Conservation (phyloP, 306 rosid species). For the Crotalaria pallida region DNA sequence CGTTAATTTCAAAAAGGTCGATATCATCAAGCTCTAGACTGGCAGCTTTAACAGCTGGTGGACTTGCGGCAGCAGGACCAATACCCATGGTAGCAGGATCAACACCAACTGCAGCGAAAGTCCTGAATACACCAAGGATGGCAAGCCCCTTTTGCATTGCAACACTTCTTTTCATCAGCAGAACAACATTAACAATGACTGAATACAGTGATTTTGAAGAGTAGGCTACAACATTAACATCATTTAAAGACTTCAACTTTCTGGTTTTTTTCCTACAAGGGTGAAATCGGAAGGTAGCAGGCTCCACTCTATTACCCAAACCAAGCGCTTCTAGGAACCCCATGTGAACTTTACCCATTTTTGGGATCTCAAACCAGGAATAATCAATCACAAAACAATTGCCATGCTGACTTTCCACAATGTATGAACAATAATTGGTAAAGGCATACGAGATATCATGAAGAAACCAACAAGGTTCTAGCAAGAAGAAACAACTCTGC, state of each 20-base stretch:
- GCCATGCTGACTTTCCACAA: no score
- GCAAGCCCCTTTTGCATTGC: conserved; percentile 78
- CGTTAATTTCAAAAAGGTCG: conserved; percentile 92
- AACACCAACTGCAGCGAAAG: conserved; percentile 84
- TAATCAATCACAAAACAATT: no score
- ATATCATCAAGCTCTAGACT: conserved; percentile 83
- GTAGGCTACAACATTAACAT: not conserved
- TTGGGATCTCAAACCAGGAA: conserved; percentile 71
- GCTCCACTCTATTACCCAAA: conserved; percentile 47
- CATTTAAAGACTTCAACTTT: conserved; percentile 4
- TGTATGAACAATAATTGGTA: no score
- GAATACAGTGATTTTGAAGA: conserved; percentile 16
- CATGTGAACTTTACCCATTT: conserved; percentile 64
- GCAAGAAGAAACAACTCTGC: no score
- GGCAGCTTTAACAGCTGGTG: conserved; percentile 88
- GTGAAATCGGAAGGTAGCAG: conserved; percentile 34
- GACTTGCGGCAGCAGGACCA: conserved; percentile 97
- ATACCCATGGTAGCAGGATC: conserved; percentile 97
- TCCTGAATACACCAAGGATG: conserved; percentile 92
- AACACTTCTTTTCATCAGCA: conserved; percentile 83
- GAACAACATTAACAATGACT: conserved; percentile 47
- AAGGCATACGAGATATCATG: no score
- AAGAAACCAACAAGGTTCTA: no score
- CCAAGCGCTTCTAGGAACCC: conserved; percentile 89
- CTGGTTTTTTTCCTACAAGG: conserved; percentile 22